These are phyloP conservation scores for Helotiales sp. DNA, from an alignment of 2,329 filamentous ascomycete species.

Conservation along the genomic window DNA sequence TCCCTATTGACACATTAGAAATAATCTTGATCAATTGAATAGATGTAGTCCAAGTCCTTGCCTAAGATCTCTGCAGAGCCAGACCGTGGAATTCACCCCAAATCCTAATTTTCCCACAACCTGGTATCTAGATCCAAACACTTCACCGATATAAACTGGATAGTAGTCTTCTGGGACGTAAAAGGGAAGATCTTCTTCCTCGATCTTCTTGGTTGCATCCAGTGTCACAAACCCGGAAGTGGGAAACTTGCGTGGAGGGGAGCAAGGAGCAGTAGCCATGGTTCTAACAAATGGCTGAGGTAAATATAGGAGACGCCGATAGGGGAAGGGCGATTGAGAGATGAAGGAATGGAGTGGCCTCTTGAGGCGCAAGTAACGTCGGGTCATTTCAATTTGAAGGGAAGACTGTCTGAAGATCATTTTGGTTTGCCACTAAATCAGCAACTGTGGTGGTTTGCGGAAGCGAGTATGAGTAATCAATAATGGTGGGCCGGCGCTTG, in stretches of 20 bases:
- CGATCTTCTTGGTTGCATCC: constrained; percentile 26
- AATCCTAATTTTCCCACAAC: too few species aligned
- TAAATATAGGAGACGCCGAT: constrained; percentile 28
- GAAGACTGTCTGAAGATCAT: constrained; percentile 25
- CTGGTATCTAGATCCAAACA: too few species aligned
- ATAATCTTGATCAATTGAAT: too few species aligned
- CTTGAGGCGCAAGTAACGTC: constrained; percentile 23
- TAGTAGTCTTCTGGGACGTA: constrained; percentile 23
- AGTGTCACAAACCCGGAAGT: constrained; percentile 30
- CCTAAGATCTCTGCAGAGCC: too few species aligned
- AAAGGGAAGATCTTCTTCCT: constrained; percentile 27
- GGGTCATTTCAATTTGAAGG: constrained; percentile 28
- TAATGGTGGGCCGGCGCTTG: too few species aligned
- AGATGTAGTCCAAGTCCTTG: too few species aligned
- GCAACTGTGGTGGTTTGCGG: background rate
- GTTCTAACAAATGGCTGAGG: constrained; percentile 28
- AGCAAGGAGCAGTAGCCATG: constrained; percentile 24
- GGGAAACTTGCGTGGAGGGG: constrained; percentile 28
- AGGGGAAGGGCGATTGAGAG: constrained; percentile 25
- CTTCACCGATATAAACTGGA: too few species aligned
- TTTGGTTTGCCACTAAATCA: constrained; percentile 21
- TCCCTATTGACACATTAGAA: too few species aligned
- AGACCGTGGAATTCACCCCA: too few species aligned
- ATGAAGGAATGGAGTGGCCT: constrained; percentile 26
- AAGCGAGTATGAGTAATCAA: background rate